phyloP scores from a whole-genome alignment of 495 filamentous ascomycete species.

The Aspergillus sclerotioniger region DNA sequence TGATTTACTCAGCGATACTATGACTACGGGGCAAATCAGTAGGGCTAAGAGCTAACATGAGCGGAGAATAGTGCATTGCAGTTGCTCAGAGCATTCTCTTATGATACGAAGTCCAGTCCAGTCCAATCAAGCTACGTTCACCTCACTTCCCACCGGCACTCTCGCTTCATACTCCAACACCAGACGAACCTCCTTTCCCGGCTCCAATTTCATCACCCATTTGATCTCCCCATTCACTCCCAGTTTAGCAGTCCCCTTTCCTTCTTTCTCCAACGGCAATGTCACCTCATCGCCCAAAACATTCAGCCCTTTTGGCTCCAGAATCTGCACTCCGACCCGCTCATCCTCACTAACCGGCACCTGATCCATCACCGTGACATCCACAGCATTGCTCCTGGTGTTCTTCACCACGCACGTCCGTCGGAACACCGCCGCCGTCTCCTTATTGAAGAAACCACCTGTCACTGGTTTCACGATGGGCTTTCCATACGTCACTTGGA shows the following conservation, averaged over 20 bases:
- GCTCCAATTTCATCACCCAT: slow-evolving; percentile 59
- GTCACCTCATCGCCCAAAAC: slow-evolving; percentile 39
- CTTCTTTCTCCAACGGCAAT: slow-evolving; percentile 16
- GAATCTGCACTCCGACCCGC: slow-evolving; percentile 51
- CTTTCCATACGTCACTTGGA: slow-evolving; percentile 60
- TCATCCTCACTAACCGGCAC: slow-evolving; percentile 68
- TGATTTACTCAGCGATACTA: no score
- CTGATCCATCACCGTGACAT: slow-evolving; percentile 62
- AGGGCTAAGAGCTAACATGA: no score
- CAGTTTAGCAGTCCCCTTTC: slow-evolving; percentile 24
- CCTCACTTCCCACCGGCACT: slow-evolving; percentile 19
- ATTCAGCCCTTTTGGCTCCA: slow-evolving; percentile 51
- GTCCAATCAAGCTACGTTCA: slow-evolving; percentile 4
- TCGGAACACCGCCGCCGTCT: slow-evolving; percentile 57
- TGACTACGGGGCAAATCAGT: no score
- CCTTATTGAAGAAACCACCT: slow-evolving; percentile 53
- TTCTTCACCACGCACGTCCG: slow-evolving; percentile 59
- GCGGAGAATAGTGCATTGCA: no score
- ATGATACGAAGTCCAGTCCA: background rate
- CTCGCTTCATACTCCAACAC: slow-evolving; percentile 61
- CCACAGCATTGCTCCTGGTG: slow-evolving; percentile 49
- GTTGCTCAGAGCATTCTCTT: no score
- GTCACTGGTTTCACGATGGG: slow-evolving; percentile 55
- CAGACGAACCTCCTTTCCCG: slow-evolving; percentile 55
- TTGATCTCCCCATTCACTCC: slow-evolving; percentile 60